These are phyloP conservation scores for Rubus idaeus DNA, from an alignment of 306 rosid genomes.

Conservation along the genomic window DNA sequence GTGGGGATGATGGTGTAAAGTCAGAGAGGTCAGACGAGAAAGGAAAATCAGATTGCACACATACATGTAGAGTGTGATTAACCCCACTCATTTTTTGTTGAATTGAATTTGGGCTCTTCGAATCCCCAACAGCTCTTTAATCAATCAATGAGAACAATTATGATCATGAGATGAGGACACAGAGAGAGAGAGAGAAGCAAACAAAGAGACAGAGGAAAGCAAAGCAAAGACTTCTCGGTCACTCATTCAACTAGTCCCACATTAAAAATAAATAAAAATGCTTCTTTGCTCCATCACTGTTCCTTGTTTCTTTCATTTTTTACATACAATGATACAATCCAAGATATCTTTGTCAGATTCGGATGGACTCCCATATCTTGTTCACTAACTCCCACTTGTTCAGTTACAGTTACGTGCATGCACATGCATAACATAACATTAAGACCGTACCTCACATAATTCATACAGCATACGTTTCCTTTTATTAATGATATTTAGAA, in stretches of 20 bases:
- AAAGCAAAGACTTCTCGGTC: background rate
- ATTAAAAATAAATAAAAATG: background rate
- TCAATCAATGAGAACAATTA: background rate
- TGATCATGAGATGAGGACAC: background rate
- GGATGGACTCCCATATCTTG: constrained; percentile 9
- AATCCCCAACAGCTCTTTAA: background rate
- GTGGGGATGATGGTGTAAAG: constrained; percentile 43
- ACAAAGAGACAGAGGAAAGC: constrained; percentile 7
- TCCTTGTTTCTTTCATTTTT: constrained; percentile 2
- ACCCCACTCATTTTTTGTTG: constrained; percentile 18
- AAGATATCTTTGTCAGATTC: background rate
- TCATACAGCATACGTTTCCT: background rate
- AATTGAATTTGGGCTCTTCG: constrained; percentile 32
- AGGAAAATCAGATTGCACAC: too few species aligned
- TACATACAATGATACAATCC: background rate
- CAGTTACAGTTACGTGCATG: background rate
- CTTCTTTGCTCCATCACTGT: constrained; percentile 17
- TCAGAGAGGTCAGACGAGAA: constrained; percentile 25
- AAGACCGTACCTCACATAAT: background rate
- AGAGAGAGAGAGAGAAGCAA: constrained; percentile 3
- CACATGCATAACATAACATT: background rate
- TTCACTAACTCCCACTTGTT: constrained; percentile 13
- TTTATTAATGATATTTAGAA: too few species aligned
- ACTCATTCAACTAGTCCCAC: constrained; percentile 14
- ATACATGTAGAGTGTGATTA: too few species aligned